phyloP scores from a whole-genome alignment of 306 rosid genomes.

The Prunus persica region Prunus_persica_NCBIv2 NC_034011.1:24655501-24656000 shows the following conservation, averaged over 20 bases:
- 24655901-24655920: slow-evolving; percentile 37
- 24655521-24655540: slow-evolving; percentile 44
- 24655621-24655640: slow-evolving; percentile 46
- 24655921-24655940: slow-evolving; percentile 50
- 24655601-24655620: slow-evolving; percentile 35
- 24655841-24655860: slow-evolving; percentile 49
- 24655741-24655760: slow-evolving; percentile 49
- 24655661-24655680: slow-evolving; percentile 27
- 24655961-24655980: slow-evolving; percentile 42
- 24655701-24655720: slow-evolving; percentile 30
- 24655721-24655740: slow-evolving; percentile 39
- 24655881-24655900: slow-evolving; percentile 34
- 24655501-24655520: slow-evolving; percentile 26
- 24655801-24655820: slow-evolving; percentile 36
- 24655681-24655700: slow-evolving; percentile 53
- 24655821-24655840: slow-evolving; percentile 29
- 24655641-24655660: slow-evolving; percentile 41
- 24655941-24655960: slow-evolving; percentile 48
- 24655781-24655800: slow-evolving; percentile 31
- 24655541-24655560: slow-evolving; percentile 38
- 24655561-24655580: slow-evolving; percentile 37
- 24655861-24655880: slow-evolving; percentile 32
- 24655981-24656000: slow-evolving; percentile 45
- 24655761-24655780: slow-evolving; percentile 34
- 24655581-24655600: slow-evolving; percentile 41